Evolutionary conservation across 805 yeast genomes (phyloP).

Genomic region (Metschnikowia borealis): DNA sequence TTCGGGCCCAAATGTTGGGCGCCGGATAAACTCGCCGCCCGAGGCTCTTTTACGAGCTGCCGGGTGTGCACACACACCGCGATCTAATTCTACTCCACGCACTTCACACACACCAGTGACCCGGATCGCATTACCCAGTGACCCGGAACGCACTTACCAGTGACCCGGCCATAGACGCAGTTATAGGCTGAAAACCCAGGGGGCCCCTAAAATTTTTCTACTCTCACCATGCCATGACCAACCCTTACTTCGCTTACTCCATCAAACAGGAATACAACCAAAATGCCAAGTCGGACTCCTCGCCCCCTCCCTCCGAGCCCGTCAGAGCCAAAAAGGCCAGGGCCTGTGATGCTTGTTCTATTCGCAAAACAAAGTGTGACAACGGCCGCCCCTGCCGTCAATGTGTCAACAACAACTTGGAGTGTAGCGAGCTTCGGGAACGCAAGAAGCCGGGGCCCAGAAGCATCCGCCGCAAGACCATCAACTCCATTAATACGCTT

Average conservation of each 20-base stretch:
- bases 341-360: slow-evolving; percentile 44
- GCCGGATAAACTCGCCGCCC: background rate
- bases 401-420: slow-evolving; percentile 33
- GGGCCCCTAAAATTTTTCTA: background rate
- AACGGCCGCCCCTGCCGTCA: slow-evolving; percentile 36
- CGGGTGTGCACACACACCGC: background rate
- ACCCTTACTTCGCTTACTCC: slow-evolving; percentile 16
- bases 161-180: slow-evolving; percentile 5
- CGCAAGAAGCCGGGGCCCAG: slow-evolving; percentile 43
- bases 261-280: slow-evolving; percentile 6
- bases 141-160: slow-evolving; percentile 6
- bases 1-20: too few species aligned
- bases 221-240: slow-evolving; percentile 5
- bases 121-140: slow-evolving; percentile 1
- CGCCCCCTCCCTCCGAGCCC: slow-evolving; percentile 3
- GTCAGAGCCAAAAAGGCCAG: slow-evolving; percentile 22
- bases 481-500: slow-evolving; percentile 25
- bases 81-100: slow-evolving; percentile 3
- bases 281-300: background rate
- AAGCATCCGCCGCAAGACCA: slow-evolving; percentile 30
- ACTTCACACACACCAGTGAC: slow-evolving; percentile 4
- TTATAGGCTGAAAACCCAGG: background rate
- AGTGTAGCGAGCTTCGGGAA: slow-evolving; percentile 35
- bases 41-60: background rate
- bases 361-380: slow-evolving; percentile 39